Conservation (phyloP, 257 asterid species). For the Datura wrightii region DNA sequence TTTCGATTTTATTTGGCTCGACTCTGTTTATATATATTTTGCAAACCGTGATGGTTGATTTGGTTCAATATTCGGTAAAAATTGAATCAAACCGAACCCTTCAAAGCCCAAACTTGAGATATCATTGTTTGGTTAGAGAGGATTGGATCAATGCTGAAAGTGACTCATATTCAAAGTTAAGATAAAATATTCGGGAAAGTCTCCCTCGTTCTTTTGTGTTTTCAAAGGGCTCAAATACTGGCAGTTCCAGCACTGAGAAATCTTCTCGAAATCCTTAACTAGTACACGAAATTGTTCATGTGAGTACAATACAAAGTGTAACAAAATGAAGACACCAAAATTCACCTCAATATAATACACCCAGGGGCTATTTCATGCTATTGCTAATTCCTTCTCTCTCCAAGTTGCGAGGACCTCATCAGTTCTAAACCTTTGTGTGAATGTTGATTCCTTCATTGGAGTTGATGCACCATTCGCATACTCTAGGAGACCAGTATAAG, state of each 20-base stretch:
- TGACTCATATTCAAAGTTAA: too few species aligned
- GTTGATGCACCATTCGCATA: constrained; percentile 76
- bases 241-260: too few species aligned
- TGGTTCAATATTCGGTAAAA: background rate
- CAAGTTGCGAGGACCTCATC: constrained; percentile 93
- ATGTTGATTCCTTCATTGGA: constrained; percentile 80
- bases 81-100: background rate
- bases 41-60: background rate
- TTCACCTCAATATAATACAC: background rate
- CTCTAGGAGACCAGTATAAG: constrained; percentile 91
- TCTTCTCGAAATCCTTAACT: background rate
- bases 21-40: too few species aligned
- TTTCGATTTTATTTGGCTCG: too few species aligned
- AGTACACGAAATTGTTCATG: background rate
- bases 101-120: background rate
- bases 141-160: too few species aligned
- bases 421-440: constrained; percentile 91
- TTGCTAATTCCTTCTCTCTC: constrained; percentile 75
- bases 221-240: too few species aligned
- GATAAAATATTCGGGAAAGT: too few species aligned
- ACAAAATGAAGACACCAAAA: background rate
- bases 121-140: too few species aligned
- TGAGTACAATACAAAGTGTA: constrained; percentile 11
- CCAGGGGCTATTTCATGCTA: background rate
- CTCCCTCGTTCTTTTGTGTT: too few species aligned